Evolutionary conservation across 345 rosid species (phyloP).

Genomic region (Acer negundo): DNA sequence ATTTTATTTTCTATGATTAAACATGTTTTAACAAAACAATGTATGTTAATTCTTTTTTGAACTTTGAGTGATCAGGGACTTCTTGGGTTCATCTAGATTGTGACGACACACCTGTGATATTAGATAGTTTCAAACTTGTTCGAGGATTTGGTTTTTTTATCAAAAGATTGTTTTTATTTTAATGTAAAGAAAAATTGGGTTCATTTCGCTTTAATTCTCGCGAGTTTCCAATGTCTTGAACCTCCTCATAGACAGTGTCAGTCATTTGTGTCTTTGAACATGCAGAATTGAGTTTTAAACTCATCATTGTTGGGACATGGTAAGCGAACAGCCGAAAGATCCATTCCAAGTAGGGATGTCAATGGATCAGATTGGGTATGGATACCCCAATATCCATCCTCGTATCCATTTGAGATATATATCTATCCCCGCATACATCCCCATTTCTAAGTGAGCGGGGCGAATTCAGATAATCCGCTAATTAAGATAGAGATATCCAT

Average conservation of each 20-base stretch:
- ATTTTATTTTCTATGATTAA: too few relatives aligned
- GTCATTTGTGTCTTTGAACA: conserved; percentile 1
- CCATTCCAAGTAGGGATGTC: too few relatives aligned
- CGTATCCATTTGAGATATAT: too few relatives aligned
- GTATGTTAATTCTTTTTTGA: too few relatives aligned
- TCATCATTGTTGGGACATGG: conserved; percentile 38
- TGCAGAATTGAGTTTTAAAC: conserved; percentile 11
- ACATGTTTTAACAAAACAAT: too few relatives aligned
- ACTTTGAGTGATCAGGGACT: too few relatives aligned
- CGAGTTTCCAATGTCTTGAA: neutral
- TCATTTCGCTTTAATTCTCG: neutral
- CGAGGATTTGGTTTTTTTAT: neutral
- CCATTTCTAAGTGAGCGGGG: too few relatives aligned
- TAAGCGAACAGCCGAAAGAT: conserved; percentile 60
- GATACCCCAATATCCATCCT: too few relatives aligned
- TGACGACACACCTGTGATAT: neutral
- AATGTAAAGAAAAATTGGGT: neutral
- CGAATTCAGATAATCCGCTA: too few relatives aligned
- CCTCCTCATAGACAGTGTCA: neutral
- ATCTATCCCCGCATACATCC: too few relatives aligned
- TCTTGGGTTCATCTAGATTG: neutral
- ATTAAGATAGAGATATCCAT: too few relatives aligned
- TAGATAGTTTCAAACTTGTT: neutral
- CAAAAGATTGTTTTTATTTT: neutral
- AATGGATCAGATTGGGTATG: too few relatives aligned